These are phyloP conservation scores for Coffea eugenioides DNA, from an alignment of 257 asterid genomes.

Conservation along the genomic window DNA sequence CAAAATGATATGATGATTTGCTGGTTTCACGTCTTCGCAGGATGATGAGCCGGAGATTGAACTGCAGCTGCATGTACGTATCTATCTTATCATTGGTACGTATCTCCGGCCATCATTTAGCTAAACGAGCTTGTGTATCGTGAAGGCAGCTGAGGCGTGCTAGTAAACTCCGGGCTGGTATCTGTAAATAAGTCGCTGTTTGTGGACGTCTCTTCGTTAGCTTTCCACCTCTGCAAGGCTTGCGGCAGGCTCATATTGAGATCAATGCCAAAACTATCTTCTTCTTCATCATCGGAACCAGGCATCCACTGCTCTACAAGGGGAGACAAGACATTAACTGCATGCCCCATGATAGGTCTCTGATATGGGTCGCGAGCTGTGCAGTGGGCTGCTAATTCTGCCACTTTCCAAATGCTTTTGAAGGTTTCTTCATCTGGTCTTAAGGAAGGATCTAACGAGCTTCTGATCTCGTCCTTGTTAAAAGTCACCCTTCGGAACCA, in stretches of 20 bases:
- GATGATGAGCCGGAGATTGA: background rate
- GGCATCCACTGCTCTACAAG: conserved; percentile 86
- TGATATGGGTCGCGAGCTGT: conserved; percentile 62
- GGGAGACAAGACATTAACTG: conserved; percentile 58
- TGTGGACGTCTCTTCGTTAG: conserved; percentile 34
- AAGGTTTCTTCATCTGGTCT: conserved; percentile 48
- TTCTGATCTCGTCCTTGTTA: conserved; percentile 42
- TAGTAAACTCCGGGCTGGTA: background rate
- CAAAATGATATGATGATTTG: background rate
- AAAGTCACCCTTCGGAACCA: conserved; percentile 59
- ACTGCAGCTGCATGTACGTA: background rate
- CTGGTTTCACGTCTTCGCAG: background rate
- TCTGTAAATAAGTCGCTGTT: conserved; percentile 8
- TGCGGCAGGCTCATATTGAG: conserved; percentile 55
- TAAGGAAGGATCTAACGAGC: conserved; percentile 47
- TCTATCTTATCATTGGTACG: background rate
- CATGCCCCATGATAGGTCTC: conserved; percentile 84
- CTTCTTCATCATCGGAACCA: conserved; percentile 21
- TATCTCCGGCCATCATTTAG: background rate
- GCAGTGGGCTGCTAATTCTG: conserved; percentile 80
- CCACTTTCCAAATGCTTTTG: conserved; percentile 51
- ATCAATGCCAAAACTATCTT: conserved; percentile 30
- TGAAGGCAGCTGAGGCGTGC: background rate
- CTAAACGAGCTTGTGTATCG: background rate
- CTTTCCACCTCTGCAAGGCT: conserved; percentile 70